These are phyloP conservation scores for Eucalyptus pumila DNA, from an alignment of 345 rosid genomes.

Conservation along the genomic window DNA sequence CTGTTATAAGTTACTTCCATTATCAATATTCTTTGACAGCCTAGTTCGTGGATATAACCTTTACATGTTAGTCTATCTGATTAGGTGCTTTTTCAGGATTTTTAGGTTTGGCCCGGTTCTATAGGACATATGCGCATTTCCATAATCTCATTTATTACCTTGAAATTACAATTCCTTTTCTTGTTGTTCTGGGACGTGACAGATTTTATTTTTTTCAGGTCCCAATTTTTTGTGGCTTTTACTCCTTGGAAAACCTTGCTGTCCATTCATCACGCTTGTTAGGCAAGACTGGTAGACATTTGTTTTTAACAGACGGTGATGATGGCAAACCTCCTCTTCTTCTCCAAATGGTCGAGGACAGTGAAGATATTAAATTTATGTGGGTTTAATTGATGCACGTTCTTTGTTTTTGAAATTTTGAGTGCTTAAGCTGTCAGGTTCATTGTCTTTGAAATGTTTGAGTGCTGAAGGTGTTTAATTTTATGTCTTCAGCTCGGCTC, in stretches of 20 bases:
- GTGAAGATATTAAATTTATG: constrained; percentile 69
- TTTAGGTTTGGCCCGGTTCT: background rate
- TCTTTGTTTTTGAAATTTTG: background rate
- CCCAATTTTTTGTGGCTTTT: constrained; percentile 57
- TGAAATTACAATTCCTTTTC: background rate
- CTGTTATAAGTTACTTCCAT: background rate
- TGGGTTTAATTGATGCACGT: constrained; percentile 18
- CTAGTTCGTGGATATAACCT: background rate
- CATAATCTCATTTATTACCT: background rate
- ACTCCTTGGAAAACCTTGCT: constrained; percentile 52
- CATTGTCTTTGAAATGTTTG: background rate
- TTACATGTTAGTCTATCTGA: background rate
- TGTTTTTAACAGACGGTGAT: constrained; percentile 53
- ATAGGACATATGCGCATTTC: background rate
- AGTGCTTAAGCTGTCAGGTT: background rate
- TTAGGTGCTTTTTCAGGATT: background rate
- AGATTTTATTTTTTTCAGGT: constrained; percentile 23
- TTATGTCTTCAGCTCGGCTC: constrained; percentile 54
- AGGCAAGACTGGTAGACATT: constrained; percentile 82
- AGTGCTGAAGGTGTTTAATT: background rate
- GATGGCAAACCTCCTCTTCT: constrained; percentile 69
- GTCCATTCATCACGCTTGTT: constrained; percentile 44
- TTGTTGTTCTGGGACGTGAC: background rate
- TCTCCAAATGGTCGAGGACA: constrained; percentile 55
- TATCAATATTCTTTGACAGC: background rate